Evolutionary conservation across 2,329 filamentous ascomycete species (phyloP), one percentile per base, ranked within the genome.

Genomic region (Calonectria pseudoturangicola): DNA sequence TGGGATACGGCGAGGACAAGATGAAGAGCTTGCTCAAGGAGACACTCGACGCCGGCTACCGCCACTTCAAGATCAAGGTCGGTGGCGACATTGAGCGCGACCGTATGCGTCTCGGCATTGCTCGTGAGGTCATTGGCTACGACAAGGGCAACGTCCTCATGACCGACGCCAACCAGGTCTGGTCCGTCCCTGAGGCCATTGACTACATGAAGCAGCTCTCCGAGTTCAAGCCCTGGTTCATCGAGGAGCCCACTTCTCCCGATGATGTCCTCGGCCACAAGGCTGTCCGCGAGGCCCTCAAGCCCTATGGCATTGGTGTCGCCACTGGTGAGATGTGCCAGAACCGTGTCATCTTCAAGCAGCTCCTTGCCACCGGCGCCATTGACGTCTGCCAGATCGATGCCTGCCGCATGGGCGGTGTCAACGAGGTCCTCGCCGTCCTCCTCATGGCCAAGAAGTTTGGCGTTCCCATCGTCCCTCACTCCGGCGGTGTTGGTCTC

Each of bases 311-410:
- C 70, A 95, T 98, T 79, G 94, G 94, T 71, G 95, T 98, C 6
- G 95, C 95, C 9, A 98, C 95, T 0, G 95, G 95, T 75, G 95
- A 98, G 87, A 97, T 98, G 95, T 97, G 95, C 87, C 95, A 98
- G 87, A 98, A 98, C 88, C 92, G 95, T 47, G 94, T 98, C 76
- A 91, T 98, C 80, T 98, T 98, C 91, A 98, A 98, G 89, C 95
- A 98, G 85, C 90, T 98, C 73, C 90, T 98, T 65, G 91, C 93
- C 82, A 88, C 91, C 2, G 93, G 93, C 64, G 94, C 95, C 73
- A 94, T 98, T 79, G 95, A 97, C 80, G 92, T 98, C 25, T 95
- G 95, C 83, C 95, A 98, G 85, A 94, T 97, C 79, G 95, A 98
- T 80, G 95, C 95, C 3, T 98, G 95, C 87, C 93, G 95, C 30